Conservation (phyloP, 495 filamentous ascomycete species). For the Trichocladium antarcticum region DNA sequence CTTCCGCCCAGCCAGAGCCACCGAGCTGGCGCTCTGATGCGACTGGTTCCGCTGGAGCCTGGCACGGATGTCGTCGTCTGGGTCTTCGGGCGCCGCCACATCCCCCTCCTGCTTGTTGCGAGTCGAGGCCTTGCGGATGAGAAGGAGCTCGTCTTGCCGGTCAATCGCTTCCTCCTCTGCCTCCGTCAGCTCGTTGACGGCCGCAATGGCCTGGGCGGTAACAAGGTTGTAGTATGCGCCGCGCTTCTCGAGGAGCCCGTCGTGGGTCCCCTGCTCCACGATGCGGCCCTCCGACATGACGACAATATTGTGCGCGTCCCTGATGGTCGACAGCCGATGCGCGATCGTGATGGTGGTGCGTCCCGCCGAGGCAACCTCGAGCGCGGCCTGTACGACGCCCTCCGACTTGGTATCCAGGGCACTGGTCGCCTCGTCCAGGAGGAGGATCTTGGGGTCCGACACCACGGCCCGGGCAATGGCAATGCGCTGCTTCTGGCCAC, state of each 20-base stretch:
- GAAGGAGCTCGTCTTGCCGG: constrained; percentile 35
- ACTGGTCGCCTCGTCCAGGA: constrained; percentile 90
- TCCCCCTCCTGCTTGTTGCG: constrained; percentile 9
- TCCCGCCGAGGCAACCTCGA: constrained; percentile 79
- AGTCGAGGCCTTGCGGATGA: constrained; percentile 39
- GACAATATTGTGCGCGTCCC: constrained; percentile 87
- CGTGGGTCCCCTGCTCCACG: constrained; percentile 73
- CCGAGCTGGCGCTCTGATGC: constrained; percentile 56
- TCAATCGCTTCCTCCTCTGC: constrained; percentile 37
- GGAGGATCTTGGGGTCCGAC: constrained; percentile 81
- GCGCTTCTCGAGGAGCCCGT: constrained; percentile 49
- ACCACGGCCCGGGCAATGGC: constrained; percentile 78
- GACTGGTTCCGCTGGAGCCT: constrained; percentile 55
- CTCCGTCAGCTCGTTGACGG: constrained; percentile 44
- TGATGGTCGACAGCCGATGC: constrained; percentile 89
- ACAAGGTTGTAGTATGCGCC: constrained; percentile 49
- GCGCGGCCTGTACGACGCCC: constrained; percentile 84
- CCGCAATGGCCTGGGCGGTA: constrained; percentile 46
- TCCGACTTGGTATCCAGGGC: constrained; percentile 95
- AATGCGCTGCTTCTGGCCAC: constrained; percentile 95
- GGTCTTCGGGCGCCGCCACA: constrained; percentile 37
- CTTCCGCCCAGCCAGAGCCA: constrained; percentile 47
- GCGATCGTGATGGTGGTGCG: constrained; percentile 95
- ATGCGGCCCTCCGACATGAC: constrained; percentile 78
- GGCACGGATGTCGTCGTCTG: constrained; percentile 46